Conservation (phyloP, 306 rosid genomes). For the Prunus mira region DNA sequence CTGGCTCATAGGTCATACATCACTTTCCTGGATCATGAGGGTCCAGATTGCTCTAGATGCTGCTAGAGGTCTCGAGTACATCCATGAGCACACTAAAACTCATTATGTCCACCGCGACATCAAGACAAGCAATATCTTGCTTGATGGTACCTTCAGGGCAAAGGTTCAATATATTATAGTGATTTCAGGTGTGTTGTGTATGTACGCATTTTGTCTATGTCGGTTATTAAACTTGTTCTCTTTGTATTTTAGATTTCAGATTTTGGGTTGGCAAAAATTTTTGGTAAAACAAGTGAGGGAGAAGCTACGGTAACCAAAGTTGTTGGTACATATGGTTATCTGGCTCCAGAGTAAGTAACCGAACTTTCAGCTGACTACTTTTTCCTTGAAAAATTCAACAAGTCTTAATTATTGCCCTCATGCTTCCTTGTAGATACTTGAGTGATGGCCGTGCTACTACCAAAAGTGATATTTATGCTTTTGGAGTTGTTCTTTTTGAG, state of each 20-base stretch:
- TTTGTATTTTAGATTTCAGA: conserved; percentile 71
- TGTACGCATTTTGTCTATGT: conserved; percentile 15
- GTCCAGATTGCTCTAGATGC: conserved; percentile 91
- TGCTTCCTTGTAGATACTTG: conserved; percentile 59
- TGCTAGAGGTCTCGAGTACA: conserved; percentile 97
- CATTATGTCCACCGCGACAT: conserved; percentile 97
- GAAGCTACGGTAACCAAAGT: conserved; percentile 80
- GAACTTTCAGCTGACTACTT: not conserved
- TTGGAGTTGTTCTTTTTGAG: conserved; percentile 91
- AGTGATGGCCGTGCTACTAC: conserved; percentile 89
- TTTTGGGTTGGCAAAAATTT: conserved; percentile 95
- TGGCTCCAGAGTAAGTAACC: conserved; percentile 89
- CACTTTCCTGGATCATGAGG: conserved; percentile 97
- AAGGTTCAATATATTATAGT: conserved; percentile 47
- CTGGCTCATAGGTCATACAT: conserved; percentile 64
- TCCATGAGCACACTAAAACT: conserved; percentile 91
- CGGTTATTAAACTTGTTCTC: not conserved
- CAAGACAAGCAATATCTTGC: conserved; percentile 96
- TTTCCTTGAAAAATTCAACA: not conserved
- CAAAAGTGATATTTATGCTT: conserved; percentile 92
- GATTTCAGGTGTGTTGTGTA: conserved; percentile 7
- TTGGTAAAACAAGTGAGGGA: conserved; percentile 73
- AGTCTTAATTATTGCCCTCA: conserved; percentile 13
- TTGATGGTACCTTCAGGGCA: conserved; percentile 83
- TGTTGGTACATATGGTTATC: conserved; percentile 96